Conservation (phyloP, 441 rosid species). For the Arabidopsis hybrid region DNA sequence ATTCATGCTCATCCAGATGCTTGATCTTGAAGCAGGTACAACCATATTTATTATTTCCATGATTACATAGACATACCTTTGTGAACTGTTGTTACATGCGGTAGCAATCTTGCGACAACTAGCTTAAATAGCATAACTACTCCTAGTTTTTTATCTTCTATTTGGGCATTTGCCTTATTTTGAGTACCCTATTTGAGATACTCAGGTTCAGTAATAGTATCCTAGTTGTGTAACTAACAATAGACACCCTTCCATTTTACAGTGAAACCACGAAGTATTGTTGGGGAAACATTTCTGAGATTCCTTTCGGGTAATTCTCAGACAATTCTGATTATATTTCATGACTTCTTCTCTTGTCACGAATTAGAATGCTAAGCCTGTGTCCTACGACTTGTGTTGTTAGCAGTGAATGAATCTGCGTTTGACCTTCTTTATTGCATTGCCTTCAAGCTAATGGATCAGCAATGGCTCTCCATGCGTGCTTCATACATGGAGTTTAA, state of each 20-base stretch:
- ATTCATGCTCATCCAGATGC: conserved; percentile 97
- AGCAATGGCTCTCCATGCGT: conserved; percentile 50
- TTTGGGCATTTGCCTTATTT: neutral
- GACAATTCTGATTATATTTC: neutral
- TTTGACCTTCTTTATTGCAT: conserved; percentile 51
- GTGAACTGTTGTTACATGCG: neutral
- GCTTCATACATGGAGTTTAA: conserved; percentile 53
- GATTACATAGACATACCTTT: neutral
- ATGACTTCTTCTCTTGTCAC: neutral
- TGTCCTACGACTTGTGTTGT: conserved; percentile 22
- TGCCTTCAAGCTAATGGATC: conserved; percentile 53
- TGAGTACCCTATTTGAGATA: conserved; percentile 1
- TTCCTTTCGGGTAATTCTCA: conserved; percentile 42
- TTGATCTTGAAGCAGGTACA: conserved; percentile 94
- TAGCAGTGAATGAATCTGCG: conserved; percentile 47
- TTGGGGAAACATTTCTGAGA: conserved; percentile 49
- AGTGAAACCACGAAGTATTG: conserved; percentile 48
- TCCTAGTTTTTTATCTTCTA: conserved; percentile 6
- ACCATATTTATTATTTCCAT: conserved; percentile 20
- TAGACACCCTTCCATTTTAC: conserved; percentile 30
- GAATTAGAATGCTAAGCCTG: conserved; percentile 15
- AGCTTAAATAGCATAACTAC: conserved; percentile 6
- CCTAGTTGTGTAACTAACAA: neutral
- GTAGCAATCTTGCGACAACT: neutral
- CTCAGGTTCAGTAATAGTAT: conserved; percentile 10